Evolutionary conservation across 2,329 filamentous ascomycete genomes (phyloP).

Genomic region (Aspergillus neoniger): DNA sequence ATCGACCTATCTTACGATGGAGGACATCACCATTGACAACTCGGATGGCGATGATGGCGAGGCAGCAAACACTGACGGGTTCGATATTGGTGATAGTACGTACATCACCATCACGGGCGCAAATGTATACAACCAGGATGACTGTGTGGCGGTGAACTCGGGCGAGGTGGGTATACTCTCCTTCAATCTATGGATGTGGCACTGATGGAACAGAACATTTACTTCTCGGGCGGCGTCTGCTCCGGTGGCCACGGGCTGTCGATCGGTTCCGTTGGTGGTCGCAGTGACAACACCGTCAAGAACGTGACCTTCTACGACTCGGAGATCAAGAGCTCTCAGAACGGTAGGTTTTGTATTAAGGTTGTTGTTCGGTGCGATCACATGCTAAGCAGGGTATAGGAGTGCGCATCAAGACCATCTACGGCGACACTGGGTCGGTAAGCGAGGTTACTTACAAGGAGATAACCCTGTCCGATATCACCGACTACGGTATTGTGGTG

Average conservation of each 20-base stretch:
- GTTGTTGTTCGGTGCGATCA: no score
- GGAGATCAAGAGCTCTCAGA: constrained; percentile 54
- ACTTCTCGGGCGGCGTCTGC: constrained; percentile 33
- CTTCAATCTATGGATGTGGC: no score
- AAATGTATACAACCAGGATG: constrained; percentile 60
- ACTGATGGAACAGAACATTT: neutral
- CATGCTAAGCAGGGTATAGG: neutral
- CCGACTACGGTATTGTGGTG: constrained; percentile 1
- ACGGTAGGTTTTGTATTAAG: constrained; percentile 40
- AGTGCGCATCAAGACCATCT: constrained; percentile 61
- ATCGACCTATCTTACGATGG: constrained; percentile 55
- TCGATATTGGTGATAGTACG: constrained; percentile 43
- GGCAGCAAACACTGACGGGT: constrained; percentile 56
- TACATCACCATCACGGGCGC: constrained; percentile 55
- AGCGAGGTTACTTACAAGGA: constrained; percentile 31
- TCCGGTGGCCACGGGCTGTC: constrained; percentile 56
- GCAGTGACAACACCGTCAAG: constrained; percentile 56
- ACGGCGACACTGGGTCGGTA: constrained; percentile 48
- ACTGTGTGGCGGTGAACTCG: constrained; percentile 61
- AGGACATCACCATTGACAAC: constrained; percentile 60
- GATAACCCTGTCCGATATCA: neutral
- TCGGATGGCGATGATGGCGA: constrained; percentile 51
- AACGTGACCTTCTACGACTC: constrained; percentile 56
- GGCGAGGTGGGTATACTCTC: constrained; percentile 38
- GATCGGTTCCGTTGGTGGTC: constrained; percentile 61